Conservation (phyloP, 2,329 filamentous ascomycete species). For the Dryadomyces sulphureus region DNA sequence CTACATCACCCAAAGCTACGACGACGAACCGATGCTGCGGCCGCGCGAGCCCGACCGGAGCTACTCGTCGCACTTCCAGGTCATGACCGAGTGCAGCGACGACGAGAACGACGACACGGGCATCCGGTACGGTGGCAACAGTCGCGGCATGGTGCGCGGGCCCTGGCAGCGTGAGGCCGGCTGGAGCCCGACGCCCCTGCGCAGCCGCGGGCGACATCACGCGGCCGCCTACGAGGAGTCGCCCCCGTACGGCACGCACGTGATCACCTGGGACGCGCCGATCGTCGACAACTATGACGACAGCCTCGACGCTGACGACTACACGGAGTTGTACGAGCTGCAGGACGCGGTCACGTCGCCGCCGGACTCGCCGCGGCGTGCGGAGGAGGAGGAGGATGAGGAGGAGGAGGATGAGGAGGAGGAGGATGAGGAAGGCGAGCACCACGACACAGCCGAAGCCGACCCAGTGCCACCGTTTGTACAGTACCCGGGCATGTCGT, state of each 20-base stretch:
- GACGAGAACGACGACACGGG: slow-evolving; percentile 31
- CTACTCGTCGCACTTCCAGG: slow-evolving; percentile 27
- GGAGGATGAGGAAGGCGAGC: slow-evolving; percentile 1
- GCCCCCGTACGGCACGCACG: not conserved
- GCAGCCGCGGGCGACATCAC: slow-evolving; percentile 1
- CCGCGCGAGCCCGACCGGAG: slow-evolving; percentile 38
- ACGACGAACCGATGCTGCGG: slow-evolving; percentile 33
- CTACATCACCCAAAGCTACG: slow-evolving; percentile 26
- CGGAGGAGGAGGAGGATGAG: not conserved
- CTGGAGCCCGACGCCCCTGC: slow-evolving; percentile 8
- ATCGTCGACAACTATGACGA: slow-evolving; percentile 10
- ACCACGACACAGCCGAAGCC: slow-evolving; percentile 8
- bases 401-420: not conserved
- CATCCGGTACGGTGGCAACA: not conserved
- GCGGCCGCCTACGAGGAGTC: slow-evolving; percentile 1
- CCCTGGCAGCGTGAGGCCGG: not conserved
- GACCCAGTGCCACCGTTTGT: not conserved
- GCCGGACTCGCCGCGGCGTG: not conserved
- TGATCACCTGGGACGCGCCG: slow-evolving; percentile 2
- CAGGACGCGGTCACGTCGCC: slow-evolving; percentile 3
- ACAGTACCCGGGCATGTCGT: not conserved
- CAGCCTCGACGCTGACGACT: slow-evolving; percentile 5
- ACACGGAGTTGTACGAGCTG: slow-evolving; percentile 7
- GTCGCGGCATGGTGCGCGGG: not conserved
- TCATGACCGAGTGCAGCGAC: slow-evolving; percentile 46